Evolutionary conservation across 2,329 filamentous ascomycete genomes (phyloP).

Genomic region (Pseudocercospora pini-densiflorae): DNA sequence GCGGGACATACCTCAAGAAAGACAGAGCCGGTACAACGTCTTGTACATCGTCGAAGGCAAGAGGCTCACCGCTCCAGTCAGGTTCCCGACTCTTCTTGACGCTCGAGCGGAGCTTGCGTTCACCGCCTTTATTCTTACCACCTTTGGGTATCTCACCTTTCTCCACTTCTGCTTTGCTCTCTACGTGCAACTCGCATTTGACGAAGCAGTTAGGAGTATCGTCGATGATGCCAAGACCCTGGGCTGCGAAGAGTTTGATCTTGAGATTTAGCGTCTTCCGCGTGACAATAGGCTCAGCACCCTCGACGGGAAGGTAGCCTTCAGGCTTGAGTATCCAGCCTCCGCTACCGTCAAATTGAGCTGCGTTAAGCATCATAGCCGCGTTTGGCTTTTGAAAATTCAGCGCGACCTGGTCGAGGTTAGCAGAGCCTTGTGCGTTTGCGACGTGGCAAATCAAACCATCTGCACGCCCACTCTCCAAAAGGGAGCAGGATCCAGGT

Average conservation of each 20-base stretch:
- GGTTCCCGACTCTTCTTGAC: conserved; percentile 49
- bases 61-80: conserved; percentile 50
- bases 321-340: conserved; percentile 87
- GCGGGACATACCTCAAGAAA: conserved; percentile 52
- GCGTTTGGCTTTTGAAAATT: conserved; percentile 94
- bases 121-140: conserved; percentile 58
- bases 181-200: conserved; percentile 80
- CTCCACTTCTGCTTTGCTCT: conserved; percentile 61
- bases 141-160: conserved; percentile 50
- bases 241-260: conserved; percentile 76
- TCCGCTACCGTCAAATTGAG: conserved; percentile 79
- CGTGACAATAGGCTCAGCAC: conserved; percentile 23
- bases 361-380: conserved; percentile 95
- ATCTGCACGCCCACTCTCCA: conserved; percentile 91
- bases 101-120: conserved; percentile 52
- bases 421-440: neutral
- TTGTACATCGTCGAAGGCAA: conserved; percentile 49
- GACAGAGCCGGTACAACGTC: conserved; percentile 52
- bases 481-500: conserved; percentile 81
- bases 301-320: conserved; percentile 62
- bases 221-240: conserved; percentile 66
- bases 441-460: conserved; percentile 19
- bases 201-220: conserved; percentile 69
- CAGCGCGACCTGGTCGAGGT: conserved; percentile 66
- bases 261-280: conserved; percentile 62